These are phyloP conservation scores for Cryptosporidium xiaoi DNA, from an alignment of 169 alveolate genomes.

Conservation along the genomic window DNA sequence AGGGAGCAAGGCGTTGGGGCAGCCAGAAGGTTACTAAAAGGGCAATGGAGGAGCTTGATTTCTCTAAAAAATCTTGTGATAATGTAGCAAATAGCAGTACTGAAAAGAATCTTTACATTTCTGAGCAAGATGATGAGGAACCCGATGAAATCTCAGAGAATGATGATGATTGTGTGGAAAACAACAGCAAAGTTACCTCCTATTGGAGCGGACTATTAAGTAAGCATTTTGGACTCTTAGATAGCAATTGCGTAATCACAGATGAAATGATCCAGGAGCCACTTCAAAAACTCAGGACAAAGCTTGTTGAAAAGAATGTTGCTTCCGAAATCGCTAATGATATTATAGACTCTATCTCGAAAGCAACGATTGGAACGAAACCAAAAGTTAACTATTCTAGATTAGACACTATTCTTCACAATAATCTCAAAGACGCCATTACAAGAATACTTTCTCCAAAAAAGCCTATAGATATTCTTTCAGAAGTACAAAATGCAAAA, in stretches of 20 bases:
- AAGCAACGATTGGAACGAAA: slow-evolving; percentile 85
- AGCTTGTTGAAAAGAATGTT: slow-evolving; percentile 90
- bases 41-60: slow-evolving; percentile 70
- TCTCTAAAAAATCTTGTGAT: slow-evolving; percentile 52
- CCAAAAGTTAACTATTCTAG: slow-evolving; percentile 86
- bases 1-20: slow-evolving; percentile 62
- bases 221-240: slow-evolving; percentile 82
- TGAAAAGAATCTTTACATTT: slow-evolving; percentile 9
- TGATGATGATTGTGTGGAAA: slow-evolving; percentile 76
- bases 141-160: slow-evolving; percentile 76
- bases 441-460: slow-evolving; percentile 91
- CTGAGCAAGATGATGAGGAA: slow-evolving; percentile 1
- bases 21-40: slow-evolving; percentile 73
- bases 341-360: slow-evolving; percentile 86
- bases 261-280: slow-evolving; percentile 88
- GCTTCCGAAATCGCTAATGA: slow-evolving; percentile 90
- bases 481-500: slow-evolving; percentile 91
- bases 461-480: slow-evolving; percentile 88
- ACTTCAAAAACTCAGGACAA: slow-evolving; percentile 83
- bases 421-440: slow-evolving; percentile 86
- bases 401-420: slow-evolving; percentile 86
- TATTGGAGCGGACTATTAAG: slow-evolving; percentile 86
- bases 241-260: slow-evolving; percentile 87
- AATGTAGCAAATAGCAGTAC: slow-evolving; percentile 29
- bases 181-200: slow-evolving; percentile 78